A percentile compares a stretch with the other conserved stretches of the same genome.
phyloP scores from a whole-genome alignment of 257 asterid species.

The Scutellaria baicalensis region DNA sequence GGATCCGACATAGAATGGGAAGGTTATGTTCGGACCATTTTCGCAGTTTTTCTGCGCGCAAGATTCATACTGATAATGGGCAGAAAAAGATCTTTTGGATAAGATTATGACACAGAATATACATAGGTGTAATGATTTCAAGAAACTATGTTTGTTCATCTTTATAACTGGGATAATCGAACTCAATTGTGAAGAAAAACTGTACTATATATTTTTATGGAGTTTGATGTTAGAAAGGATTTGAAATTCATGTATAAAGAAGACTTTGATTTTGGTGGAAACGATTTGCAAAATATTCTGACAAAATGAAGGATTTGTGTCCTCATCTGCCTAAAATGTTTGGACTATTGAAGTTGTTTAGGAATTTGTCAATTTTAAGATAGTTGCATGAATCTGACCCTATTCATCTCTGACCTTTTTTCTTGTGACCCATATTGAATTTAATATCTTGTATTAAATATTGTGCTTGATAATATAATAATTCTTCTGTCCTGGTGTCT shows the following conservation, averaged over 20 bases:
- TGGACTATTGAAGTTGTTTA: slow-evolving; percentile 13
- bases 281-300: slow-evolving; percentile 17
- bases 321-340: slow-evolving; percentile 19
- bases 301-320: slow-evolving; percentile 3
- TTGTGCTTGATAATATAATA: too few species aligned
- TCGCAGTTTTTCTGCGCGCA: slow-evolving; percentile 35
- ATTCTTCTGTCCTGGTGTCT: too few species aligned
- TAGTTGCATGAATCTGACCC: slow-evolving; percentile 37
- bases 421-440: background rate
- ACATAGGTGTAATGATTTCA: slow-evolving; percentile 10
- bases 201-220: too few species aligned
- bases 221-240: too few species aligned
- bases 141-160: slow-evolving; percentile 20
- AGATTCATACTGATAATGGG: slow-evolving; percentile 30
- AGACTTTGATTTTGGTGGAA: background rate
- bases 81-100: slow-evolving; percentile 20
- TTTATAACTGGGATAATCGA: background rate
- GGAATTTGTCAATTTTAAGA: background rate
- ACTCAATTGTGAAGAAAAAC: background rate
- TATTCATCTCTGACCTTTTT: background rate
- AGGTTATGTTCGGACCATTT: slow-evolving; percentile 39
- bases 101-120: slow-evolving; percentile 24
- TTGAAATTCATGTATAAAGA: background rate
- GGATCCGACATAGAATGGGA: slow-evolving; percentile 41
- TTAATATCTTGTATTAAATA: background rate